Percentiles rank a stretch among this genome's conserved stretches.
Evolutionary conservation across 2,329 filamentous ascomycete species (phyloP).

Genomic region (Malbranchea zuffiana): DNA sequence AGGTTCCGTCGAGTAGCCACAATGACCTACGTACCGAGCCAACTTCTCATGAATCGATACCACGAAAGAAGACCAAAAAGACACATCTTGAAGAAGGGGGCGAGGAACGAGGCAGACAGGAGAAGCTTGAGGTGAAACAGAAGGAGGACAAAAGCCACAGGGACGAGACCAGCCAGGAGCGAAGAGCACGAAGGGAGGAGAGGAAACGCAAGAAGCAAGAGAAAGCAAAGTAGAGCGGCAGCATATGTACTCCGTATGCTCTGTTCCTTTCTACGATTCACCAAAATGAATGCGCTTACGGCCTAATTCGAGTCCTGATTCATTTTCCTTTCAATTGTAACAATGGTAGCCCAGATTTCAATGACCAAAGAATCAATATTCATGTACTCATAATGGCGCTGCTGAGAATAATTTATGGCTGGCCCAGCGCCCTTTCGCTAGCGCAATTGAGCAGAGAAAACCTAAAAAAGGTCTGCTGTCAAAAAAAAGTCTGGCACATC

Average conservation of each 20-base stretch:
- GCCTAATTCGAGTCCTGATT: too few relatives aligned
- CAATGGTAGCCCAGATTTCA: too few relatives aligned
- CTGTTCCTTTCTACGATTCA: too few relatives aligned
- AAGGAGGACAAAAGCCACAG: slow-evolving; percentile 30
- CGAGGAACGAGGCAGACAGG: slow-evolving; percentile 5
- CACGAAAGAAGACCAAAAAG: slow-evolving; percentile 34
- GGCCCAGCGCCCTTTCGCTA: neutral
- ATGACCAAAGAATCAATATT: too few relatives aligned
- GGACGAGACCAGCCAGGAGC: slow-evolving; percentile 26
- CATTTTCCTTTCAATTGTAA: too few relatives aligned
- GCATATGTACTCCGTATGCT: too few relatives aligned
- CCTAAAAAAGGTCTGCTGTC: too few relatives aligned
- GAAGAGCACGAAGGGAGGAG: slow-evolving; percentile 24
- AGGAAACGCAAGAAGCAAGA: slow-evolving; percentile 31
- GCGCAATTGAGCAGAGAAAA: too few relatives aligned
- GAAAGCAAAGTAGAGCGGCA: too few relatives aligned
- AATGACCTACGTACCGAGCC: slow-evolving; percentile 15
- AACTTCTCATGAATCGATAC: slow-evolving; percentile 11
- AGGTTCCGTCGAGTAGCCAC: neutral
- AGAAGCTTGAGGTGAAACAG: slow-evolving; percentile 12
- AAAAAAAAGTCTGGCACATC: neutral
- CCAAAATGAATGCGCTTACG: too few relatives aligned
- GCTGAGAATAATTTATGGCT: too few relatives aligned
- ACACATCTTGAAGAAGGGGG: slow-evolving; percentile 8
- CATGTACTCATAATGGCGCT: too few relatives aligned